These are phyloP conservation scores for Astrocystis sublimbata DNA, from an alignment of 495 filamentous ascomycete genomes.

Conservation along the genomic window DNA sequence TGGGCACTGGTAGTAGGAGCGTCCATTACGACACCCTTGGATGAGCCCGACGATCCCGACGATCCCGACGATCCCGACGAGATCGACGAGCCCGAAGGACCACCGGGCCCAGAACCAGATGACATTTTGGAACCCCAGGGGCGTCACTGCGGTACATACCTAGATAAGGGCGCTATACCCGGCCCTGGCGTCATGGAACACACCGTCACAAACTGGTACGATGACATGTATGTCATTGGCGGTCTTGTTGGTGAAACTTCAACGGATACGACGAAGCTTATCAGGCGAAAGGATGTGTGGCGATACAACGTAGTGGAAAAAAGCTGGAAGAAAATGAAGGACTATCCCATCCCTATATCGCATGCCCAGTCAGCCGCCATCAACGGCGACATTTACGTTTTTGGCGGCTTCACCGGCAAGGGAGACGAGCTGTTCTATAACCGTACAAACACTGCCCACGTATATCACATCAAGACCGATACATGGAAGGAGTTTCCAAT, in stretches of 20 bases:
- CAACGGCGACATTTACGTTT: not conserved
- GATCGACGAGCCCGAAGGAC: too few relatives aligned
- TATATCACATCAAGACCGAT: not conserved
- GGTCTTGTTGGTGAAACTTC: conserved; percentile 21
- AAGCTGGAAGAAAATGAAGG: conserved; percentile 32
- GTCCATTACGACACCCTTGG: too few relatives aligned
- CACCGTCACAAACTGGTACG: conserved; percentile 22
- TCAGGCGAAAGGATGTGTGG: not conserved
- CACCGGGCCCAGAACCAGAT: too few relatives aligned
- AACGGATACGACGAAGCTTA: not conserved
- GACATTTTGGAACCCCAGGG: not conserved
- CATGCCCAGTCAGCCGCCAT: conserved; percentile 37
- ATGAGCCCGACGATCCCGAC: too few relatives aligned
- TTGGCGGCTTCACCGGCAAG: not conserved
- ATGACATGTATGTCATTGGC: conserved; percentile 30
- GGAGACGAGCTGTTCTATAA: not conserved
- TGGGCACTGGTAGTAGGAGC: too few relatives aligned
- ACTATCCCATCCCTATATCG: conserved; percentile 33
- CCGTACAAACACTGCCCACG: not conserved
- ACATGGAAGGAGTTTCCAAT: not conserved
- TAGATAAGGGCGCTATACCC: conserved; percentile 11
- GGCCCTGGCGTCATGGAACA: conserved; percentile 35
- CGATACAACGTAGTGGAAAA: conserved; percentile 21
- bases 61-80: too few relatives aligned
- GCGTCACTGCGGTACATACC: not conserved